Percentiles rank a stretch among this genome's conserved stretches.
phyloP scores from a whole-genome alignment of 495 filamentous ascomycete genomes.

The Lichenothelia convexa region DNA sequence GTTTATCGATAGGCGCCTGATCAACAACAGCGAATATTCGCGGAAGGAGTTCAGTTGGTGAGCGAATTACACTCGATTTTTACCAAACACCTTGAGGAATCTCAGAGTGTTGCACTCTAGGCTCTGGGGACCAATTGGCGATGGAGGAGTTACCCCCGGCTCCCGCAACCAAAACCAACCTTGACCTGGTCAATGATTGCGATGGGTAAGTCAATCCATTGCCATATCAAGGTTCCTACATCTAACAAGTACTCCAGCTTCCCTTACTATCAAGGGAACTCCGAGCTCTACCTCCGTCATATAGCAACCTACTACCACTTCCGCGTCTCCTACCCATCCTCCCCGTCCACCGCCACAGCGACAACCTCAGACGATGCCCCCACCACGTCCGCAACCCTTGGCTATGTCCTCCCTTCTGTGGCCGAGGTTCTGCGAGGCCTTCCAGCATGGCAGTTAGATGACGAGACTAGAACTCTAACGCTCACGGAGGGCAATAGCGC shows the following conservation, averaged over 20 bases:
- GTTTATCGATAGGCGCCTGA: too few species aligned
- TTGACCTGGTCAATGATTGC: constrained; percentile 23
- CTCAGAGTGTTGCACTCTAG: too few species aligned
- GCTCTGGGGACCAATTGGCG: too few species aligned
- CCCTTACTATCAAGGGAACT: constrained; percentile 21
- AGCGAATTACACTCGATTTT: too few species aligned
- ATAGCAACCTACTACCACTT: constrained; percentile 21
- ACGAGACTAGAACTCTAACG: constrained; percentile 19
- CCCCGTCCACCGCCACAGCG: too few species aligned
- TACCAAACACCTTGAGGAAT: too few species aligned
- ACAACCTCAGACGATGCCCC: too few species aligned
- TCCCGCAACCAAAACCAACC: constrained; percentile 11
- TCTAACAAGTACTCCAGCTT: constrained; percentile 12
- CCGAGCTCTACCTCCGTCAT: constrained; percentile 16
- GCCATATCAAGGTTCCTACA: background rate
- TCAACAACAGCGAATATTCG: too few species aligned
- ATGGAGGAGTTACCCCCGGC: background rate
- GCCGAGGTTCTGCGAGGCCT: constrained; percentile 19
- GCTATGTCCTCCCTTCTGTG: constrained; percentile 31
- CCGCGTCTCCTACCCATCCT: constrained; percentile 13
- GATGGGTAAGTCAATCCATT: constrained; percentile 11
- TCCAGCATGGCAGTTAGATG: constrained; percentile 18
- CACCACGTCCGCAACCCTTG: constrained; percentile 27
- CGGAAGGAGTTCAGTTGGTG: too few species aligned
- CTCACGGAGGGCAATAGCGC: constrained; percentile 13